Evolutionary conservation across 2,329 filamentous ascomycete genomes (phyloP).

Genomic region (Nemania serpens): DNA sequence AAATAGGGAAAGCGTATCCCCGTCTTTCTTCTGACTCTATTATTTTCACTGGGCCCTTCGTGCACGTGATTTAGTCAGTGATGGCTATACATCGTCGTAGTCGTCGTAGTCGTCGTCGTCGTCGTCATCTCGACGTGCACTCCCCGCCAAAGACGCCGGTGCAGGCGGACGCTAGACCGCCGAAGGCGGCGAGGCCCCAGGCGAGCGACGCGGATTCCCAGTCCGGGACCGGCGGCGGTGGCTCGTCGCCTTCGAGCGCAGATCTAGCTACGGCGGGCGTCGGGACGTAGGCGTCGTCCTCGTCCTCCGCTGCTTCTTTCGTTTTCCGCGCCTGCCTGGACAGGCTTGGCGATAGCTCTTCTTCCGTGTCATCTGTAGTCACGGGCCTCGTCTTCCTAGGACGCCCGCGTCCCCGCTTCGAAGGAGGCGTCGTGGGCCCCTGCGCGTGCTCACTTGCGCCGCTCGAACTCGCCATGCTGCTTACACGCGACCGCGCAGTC

Average conservation of each 20-base stretch:
- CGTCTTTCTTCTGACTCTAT: too few species aligned
- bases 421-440: neutral
- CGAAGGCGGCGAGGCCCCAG: slow-evolving; percentile 51
- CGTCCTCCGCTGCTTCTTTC: slow-evolving; percentile 26
- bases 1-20: too few species aligned
- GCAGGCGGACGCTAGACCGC: slow-evolving; percentile 51
- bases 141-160: slow-evolving; percentile 54
- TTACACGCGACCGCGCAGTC: slow-evolving; percentile 24
- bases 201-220: slow-evolving; percentile 53
- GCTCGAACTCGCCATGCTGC: slow-evolving; percentile 35
- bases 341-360: neutral
- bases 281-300: slow-evolving; percentile 47
- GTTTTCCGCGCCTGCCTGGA: neutral
- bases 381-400: slow-evolving; percentile 30
- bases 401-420: slow-evolving; percentile 30
- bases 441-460: slow-evolving; percentile 29
- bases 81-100: neutral
- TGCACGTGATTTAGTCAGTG: neutral
- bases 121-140: slow-evolving; percentile 46
- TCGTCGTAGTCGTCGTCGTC: neutral
- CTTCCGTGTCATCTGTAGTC: neutral
- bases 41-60: too few species aligned
- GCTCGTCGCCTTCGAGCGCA: slow-evolving; percentile 45
- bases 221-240: slow-evolving; percentile 48
- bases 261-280: slow-evolving; percentile 40